These are phyloP conservation scores for Xylaria bambusicola DNA, from an alignment of 495 filamentous ascomycete genomes.

Conservation along the genomic window DNA sequence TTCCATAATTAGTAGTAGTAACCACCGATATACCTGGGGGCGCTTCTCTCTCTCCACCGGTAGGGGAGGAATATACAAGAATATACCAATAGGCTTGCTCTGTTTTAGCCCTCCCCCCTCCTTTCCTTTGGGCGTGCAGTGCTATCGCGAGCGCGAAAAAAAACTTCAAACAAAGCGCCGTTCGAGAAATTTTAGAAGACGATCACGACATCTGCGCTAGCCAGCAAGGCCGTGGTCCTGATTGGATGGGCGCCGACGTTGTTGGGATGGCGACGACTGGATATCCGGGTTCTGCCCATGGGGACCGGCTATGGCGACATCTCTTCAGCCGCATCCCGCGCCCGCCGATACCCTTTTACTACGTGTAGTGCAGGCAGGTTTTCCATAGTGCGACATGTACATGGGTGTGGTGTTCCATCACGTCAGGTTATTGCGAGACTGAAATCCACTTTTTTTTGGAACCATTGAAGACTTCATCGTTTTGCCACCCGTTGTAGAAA, in stretches of 20 bases:
- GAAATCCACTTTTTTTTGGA: constrained; percentile 18
- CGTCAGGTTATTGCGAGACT: neutral
- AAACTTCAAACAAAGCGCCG: neutral
- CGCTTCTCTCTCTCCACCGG: too few species aligned
- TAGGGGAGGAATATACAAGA: constrained; percentile 5
- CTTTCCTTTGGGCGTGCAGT: too few species aligned
- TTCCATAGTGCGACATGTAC: neutral
- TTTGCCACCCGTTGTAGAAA: neutral
- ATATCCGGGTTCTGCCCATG: neutral
- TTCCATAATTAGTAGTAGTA: too few species aligned
- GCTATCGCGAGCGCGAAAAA: too few species aligned
- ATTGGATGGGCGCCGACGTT: constrained; percentile 28
- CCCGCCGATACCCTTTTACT: constrained; percentile 21
- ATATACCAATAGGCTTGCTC: neutral
- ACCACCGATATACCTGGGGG: too few species aligned
- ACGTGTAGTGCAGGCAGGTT: too few species aligned
- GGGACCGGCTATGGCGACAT: constrained; percentile 21
- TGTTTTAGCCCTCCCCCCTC: too few species aligned
- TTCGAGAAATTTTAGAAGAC: constrained; percentile 32
- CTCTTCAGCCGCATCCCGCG: constrained; percentile 16
- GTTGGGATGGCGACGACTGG: constrained; percentile 2
- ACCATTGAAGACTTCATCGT: neutral
- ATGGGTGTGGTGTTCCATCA: constrained; percentile 3
- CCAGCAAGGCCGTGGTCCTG: constrained; percentile 21
- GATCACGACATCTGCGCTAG: constrained; percentile 46